These are phyloP conservation scores for Penicillium hesseltinei DNA, from an alignment of 2,329 filamentous ascomycete genomes.

Conservation along the genomic window DNA sequence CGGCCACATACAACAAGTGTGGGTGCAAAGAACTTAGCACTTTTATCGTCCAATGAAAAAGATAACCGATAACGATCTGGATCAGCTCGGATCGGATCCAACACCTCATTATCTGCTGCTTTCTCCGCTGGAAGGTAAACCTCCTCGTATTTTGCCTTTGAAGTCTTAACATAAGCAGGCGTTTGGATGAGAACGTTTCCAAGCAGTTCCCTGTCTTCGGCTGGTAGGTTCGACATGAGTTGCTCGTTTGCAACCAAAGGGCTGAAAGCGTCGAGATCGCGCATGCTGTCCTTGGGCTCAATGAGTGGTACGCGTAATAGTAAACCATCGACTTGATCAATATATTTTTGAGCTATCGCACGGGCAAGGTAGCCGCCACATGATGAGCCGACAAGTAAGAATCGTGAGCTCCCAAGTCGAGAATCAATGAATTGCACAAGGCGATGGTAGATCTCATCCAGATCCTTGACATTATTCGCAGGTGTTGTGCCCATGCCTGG, in stretches of 20 bases:
- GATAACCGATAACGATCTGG: constrained; percentile 27
- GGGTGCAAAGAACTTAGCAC: constrained; percentile 25
- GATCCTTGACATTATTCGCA: constrained; percentile 23
- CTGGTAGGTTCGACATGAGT: constrained; percentile 24
- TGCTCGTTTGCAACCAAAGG: constrained; percentile 25
- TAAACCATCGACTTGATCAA: constrained; percentile 25
- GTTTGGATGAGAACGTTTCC: constrained; percentile 29
- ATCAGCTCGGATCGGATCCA: constrained; percentile 29
- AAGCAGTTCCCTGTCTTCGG: constrained; percentile 23
- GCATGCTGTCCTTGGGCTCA: constrained; percentile 23
- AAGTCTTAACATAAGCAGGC: constrained; percentile 22
- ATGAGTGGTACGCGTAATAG: constrained; percentile 30
- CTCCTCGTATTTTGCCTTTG: constrained; percentile 23
- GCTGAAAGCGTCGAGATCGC: constrained; percentile 27
- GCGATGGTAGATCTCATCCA: constrained; percentile 29
- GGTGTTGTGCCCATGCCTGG: constrained; percentile 32
- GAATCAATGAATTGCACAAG: constrained; percentile 29
- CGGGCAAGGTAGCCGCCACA: constrained; percentile 32
- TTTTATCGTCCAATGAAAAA: constrained; percentile 15
- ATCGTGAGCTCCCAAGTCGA: constrained; percentile 23
- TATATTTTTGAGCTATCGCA: constrained; percentile 28
- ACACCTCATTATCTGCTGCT: constrained; percentile 20
- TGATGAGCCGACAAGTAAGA: constrained; percentile 28
- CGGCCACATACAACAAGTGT: constrained; percentile 31
- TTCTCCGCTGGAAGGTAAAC: constrained; percentile 17